These are phyloP conservation scores for Flaveria sonorensis DNA, from an alignment of 129 eudicot species.

Conservation along the genomic window DNA sequence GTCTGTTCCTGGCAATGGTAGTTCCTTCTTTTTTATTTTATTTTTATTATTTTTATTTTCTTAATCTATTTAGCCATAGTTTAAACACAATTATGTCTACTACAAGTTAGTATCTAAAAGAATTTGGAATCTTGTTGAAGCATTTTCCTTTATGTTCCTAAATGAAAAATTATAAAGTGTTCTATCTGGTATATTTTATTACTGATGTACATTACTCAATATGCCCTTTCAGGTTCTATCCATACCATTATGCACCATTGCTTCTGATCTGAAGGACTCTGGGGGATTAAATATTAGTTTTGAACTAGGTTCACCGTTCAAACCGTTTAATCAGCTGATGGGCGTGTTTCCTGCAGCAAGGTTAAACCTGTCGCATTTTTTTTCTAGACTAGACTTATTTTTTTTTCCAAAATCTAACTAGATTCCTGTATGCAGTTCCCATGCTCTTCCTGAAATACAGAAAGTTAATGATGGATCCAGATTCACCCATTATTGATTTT, in stretches of 20 bases:
- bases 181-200: neutral
- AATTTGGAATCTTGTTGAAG: slow-evolving; percentile 24
- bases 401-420: slow-evolving; percentile 27
- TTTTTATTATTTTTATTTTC: too few species aligned
- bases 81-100: neutral
- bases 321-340: slow-evolving; percentile 94
- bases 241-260: slow-evolving; percentile 99
- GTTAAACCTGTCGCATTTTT: slow-evolving; percentile 36
- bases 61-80: neutral
- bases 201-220: slow-evolving; percentile 15
- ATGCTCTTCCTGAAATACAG: slow-evolving; percentile 93
- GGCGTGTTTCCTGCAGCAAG: slow-evolving; percentile 99
- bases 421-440: slow-evolving; percentile 62
- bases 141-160: neutral
- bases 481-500: slow-evolving; percentile 89
- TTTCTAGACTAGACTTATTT: neutral
- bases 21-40: slow-evolving; percentile 1
- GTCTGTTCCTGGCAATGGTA: slow-evolving; percentile 99
- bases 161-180: neutral
- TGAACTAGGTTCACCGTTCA: slow-evolving; percentile 89
- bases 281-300: slow-evolving; percentile 70
- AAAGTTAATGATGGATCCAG: slow-evolving; percentile 88
- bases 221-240: slow-evolving; percentile 72
- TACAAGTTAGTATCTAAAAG: neutral
- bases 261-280: slow-evolving; percentile 93